Evolutionary conservation across 2,329 filamentous ascomycete species (phyloP), one percentile per base, ranked within the genome.

Genomic region (Fusarium nematophilum): DNA sequence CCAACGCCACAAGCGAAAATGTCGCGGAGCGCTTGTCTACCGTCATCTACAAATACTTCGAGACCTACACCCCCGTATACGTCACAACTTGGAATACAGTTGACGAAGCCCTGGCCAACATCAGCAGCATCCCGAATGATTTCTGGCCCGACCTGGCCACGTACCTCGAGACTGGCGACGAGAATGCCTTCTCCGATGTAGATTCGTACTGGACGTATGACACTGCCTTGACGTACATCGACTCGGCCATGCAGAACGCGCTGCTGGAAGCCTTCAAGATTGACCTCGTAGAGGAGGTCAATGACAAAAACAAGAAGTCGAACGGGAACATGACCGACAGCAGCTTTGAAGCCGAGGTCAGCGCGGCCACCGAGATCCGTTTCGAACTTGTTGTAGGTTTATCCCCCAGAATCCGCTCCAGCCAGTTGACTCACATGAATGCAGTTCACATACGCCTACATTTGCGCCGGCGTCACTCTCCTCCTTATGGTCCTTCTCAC

Each of bases 381-480:
- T 73, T 73, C 14, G 45, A 64, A 9, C 59, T 76, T 5, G 70
- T 75, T 40, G 74, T 76, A 64, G 61, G 72, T 55, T 50, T 26
- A 5, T 11, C 14, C 26, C 8, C 10, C 10, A 17, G 5, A 5
- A 13, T 3, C 6, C 5, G 3, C 13, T 3, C 3, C 4, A 1
- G 8, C 7, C 3, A n/a, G 10, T 9, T 29, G 4, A 15, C 48
- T 67, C 36, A 60, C 18, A 3, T 21, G 21, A 21, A 10, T 18
- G 3, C 13, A 76, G 73, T 76, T 77, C 49, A 64, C 70, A 14
- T 76, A 73, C 40, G 72, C 68, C 6, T 77, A 75, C 43, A 59
- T 77, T 25, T 65, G 71, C 10, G 70, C 70, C 3, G 75, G 73
- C 1, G 42, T 64, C 43, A 70, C 71, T 17, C 62, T 77, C 18